phyloP scores from a whole-genome alignment of 2,329 filamentous ascomycete genomes.

The Neopestalotiopsis sp. region DNA sequence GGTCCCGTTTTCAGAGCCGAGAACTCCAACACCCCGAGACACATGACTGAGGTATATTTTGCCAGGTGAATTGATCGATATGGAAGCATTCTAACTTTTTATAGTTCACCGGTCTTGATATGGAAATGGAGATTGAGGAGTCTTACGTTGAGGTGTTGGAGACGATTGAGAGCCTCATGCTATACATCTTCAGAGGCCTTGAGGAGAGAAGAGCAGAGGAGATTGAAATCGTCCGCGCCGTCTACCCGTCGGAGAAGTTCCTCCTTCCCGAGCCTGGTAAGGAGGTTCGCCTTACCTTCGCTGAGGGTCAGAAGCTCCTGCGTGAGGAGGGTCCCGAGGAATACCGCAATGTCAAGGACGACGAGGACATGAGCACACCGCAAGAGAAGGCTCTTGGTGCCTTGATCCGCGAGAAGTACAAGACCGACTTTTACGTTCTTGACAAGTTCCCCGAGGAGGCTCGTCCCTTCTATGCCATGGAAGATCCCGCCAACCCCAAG shows the following conservation, averaged over 20 bases:
- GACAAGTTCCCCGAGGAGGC: conserved; percentile 94
- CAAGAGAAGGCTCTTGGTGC: conserved; percentile 89
- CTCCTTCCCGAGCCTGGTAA: conserved; percentile 76
- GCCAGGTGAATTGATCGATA: background rate
- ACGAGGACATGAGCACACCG: conserved; percentile 80
- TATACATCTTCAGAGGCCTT: conserved; percentile 81
- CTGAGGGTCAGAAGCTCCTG: conserved; percentile 78
- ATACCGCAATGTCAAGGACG: conserved; percentile 70
- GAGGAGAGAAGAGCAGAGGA: conserved; percentile 70
- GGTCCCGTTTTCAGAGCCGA: conserved; percentile 87
- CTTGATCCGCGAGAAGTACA: conserved; percentile 85
- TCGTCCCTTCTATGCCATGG: conserved; percentile 88
- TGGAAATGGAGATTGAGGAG: conserved; percentile 87
- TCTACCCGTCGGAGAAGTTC: conserved; percentile 80
- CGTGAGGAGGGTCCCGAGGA: conserved; percentile 74
- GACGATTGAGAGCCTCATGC: conserved; percentile 74
- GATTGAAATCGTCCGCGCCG: conserved; percentile 72
- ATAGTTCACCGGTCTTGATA: conserved; percentile 82
- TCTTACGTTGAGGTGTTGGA: conserved; percentile 77
- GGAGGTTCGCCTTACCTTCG: conserved; percentile 77
- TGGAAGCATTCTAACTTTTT: background rate
- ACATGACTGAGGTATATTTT: conserved; percentile 73
- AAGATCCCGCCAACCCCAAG: conserved; percentile 60
- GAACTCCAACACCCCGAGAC: conserved; percentile 81
- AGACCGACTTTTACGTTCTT: conserved; percentile 94